Percentiles rank a stretch among this genome's conserved stretches.
These are phyloP conservation scores for Trametes villosa DNA, from an alignment of 768 basidiomycete genomes.

Conservation along the genomic window DNA sequence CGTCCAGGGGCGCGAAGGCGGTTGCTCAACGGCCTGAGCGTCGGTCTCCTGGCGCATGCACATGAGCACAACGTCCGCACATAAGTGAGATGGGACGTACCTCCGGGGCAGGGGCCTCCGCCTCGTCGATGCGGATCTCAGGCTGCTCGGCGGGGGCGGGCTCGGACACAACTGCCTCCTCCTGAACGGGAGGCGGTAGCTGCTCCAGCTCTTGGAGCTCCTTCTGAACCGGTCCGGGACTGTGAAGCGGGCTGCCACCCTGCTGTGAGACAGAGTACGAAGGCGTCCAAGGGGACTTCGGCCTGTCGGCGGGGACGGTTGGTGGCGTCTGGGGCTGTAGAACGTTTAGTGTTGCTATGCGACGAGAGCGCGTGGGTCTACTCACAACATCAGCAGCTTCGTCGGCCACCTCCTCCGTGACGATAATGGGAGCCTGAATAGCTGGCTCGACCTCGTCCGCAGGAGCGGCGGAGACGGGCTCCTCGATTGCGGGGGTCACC, in stretches of 20 bases:
- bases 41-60: not conserved
- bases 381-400: not conserved
- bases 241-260: slow-evolving; percentile 27
- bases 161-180: slow-evolving; percentile 1
- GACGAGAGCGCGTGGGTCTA: not conserved
- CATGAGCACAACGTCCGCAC: no score
- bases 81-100: not conserved
- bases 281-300: slow-evolving; percentile 38
- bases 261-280: slow-evolving; percentile 39
- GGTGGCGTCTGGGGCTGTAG: slow-evolving; percentile 15
- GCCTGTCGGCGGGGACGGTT: slow-evolving; percentile 8
- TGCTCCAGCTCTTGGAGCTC: slow-evolving; percentile 26
- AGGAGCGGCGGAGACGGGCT: slow-evolving; percentile 6
- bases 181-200: slow-evolving; percentile 8
- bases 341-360: no score
- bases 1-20: slow-evolving; percentile 41
- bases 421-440: slow-evolving; percentile 9
- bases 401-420: slow-evolving; percentile 4
- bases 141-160: slow-evolving; percentile 12
- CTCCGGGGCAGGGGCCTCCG: slow-evolving; percentile 12
- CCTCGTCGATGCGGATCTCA: slow-evolving; percentile 14
- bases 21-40: slow-evolving; percentile 11
- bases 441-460: not conserved
- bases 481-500: not conserved
- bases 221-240: slow-evolving; percentile 20